Conservation (phyloP, 768 basidiomycete species). For the Hypholoma sublateritium region DNA sequence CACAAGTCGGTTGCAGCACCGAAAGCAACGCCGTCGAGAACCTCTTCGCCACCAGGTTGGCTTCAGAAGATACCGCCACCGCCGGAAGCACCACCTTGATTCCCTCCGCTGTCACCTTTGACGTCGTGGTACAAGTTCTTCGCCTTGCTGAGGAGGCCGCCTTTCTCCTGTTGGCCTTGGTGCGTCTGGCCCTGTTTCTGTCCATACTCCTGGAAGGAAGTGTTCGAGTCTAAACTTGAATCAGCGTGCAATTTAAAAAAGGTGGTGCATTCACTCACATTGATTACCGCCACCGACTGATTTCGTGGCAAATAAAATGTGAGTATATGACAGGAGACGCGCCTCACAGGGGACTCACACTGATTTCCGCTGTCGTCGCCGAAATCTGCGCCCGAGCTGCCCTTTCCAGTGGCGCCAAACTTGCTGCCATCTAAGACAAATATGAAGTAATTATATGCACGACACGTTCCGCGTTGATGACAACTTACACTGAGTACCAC, state of each 20-base stretch:
- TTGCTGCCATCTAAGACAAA: too few relatives aligned
- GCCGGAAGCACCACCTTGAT: neutral
- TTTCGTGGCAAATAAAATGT: neutral
- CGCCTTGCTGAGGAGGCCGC: conserved; percentile 10
- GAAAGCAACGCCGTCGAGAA: neutral
- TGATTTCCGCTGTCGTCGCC: too few relatives aligned
- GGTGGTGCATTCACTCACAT: neutral
- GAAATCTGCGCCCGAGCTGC: too few relatives aligned
- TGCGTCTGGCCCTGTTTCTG: neutral
- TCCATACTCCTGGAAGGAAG: neutral
- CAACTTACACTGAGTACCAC: too few relatives aligned
- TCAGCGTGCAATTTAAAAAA: too few relatives aligned
- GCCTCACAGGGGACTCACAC: too few relatives aligned
- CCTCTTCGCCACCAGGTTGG: conserved; percentile 4
- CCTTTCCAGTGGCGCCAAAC: too few relatives aligned
- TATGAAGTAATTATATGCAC: too few relatives aligned
- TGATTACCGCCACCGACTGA: neutral
- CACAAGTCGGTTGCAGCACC: neutral
- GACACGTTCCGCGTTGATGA: too few relatives aligned
- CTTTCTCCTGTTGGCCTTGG: conserved; percentile 1
- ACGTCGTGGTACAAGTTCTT: conserved; percentile 13
- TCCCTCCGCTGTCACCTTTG: conserved; percentile 6
- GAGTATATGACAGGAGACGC: too few relatives aligned
- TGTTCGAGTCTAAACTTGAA: neutral
- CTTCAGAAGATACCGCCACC: conserved; percentile 10